Evolutionary conservation across 179 eudicot species (phyloP), one percentile per base, ranked within the genome.

Genomic region (Beta corolliflora): DNA sequence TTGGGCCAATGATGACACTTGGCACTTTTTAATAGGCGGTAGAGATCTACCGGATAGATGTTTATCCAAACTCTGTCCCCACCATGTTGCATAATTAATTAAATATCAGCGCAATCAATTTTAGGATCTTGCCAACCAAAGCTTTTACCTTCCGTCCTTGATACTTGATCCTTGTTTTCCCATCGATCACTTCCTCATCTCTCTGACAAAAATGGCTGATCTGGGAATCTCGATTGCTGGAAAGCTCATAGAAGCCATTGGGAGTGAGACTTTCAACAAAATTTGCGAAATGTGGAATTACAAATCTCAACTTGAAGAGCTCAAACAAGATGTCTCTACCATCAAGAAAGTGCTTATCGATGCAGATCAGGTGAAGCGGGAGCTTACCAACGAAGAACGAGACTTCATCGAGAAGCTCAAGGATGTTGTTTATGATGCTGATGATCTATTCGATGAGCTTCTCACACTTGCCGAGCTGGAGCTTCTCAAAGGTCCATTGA

Each of bases 361-460:
- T 16, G 73, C 73, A 0, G 54, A 69, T 0, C 0, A n/a, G n/a
- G n/a, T 23, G 14, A 69, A 18, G 25, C 25, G 73, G 10, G 53
- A 69, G 21, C 73, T 69, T n/a, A 14, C 23, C 25, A 1, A 18
- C 13, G 11, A 16, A 36, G 25, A 19, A 44, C 23, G 3, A 2
- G 53, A 2, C 50, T 44, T 44, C 1, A 44, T 69, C 12, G 25
- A 44, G 5, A 21, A 69, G 1, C 53, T 69, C 13, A 69, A 45
- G 53, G 73, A 7, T 7, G 21, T 6, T 44, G 11, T 69, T 16
- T 69, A 69, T 69, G 73, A 69, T 19, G 73, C 73, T 45, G 73
- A 69, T 69, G 73, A 69, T 19, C 5, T 69, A 14, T 69, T 69
- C 6, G 73, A 69, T n/a, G n/a, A n/a, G n/a, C n/a, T n/a, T n/a